Base-by-base conservation (phyloP, 306 rosid genomes). In the Cercis canadensis region DNA sequence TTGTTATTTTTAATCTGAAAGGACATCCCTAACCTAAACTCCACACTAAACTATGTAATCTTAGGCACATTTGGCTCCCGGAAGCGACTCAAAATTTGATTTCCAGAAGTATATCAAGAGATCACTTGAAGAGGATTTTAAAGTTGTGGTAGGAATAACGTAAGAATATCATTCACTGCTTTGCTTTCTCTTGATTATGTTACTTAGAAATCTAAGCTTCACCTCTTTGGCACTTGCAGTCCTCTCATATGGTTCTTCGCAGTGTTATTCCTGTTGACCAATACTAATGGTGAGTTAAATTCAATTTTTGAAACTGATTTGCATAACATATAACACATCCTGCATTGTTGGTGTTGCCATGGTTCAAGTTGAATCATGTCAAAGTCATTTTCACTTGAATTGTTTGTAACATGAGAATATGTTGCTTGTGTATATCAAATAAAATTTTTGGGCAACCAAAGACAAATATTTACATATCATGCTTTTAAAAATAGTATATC, bases 101-200 rank as follows among this genome's bases (percentile, higher is more conserved):
- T 94, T 94, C 60, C 96, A 65, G 7, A 80, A 87, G 29, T 94
- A 90, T 81, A 90, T 94, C n/a, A 59, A 32, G 44, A 79, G 87
- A 78, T 82, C 98, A 65, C 92, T 94, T 16, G 98, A 94, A 54
- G 80, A 87, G n/a, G 98, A 94, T 70, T 94, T 94, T 57, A 83
- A 82, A 81, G 88, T 81, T 57, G 87, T 94, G 0, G 98, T 93
- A 17, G 97, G 85, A 52, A 90, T 93, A 61, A 90, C 89, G 97
- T 93, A 64, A 49, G 73, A 68, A 18, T 43, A 32, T 21, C 64
- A 17, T 24, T 24, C n/a, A 46, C 10, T 17, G 4, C 55, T 32
- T 29, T 63, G 10, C 58, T 37, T 65, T 62, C 5, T 62, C 60
- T 84, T 78, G 21, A 36, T 17, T 52, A 50, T 43, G 39, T 73